A percentile compares a stretch with the other conserved stretches of the same genome.
Conservation (phyloP, 129 eudicot species). For the Erigeron canadensis region DNA sequence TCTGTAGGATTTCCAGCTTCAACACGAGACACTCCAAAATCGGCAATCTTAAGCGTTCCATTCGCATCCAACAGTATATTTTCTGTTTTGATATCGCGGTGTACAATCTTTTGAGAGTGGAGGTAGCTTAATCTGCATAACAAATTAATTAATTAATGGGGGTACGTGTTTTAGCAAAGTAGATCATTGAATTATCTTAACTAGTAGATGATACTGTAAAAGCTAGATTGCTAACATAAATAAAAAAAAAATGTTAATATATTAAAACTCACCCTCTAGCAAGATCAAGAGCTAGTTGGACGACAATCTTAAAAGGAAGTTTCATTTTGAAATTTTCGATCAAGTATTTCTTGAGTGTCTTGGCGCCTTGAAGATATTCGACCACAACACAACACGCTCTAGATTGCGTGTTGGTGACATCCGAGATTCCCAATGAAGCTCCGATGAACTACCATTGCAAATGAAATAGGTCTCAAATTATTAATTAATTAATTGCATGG, state of each 20-base stretch:
- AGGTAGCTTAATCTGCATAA: slow-evolving; percentile 58
- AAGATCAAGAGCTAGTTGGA: slow-evolving; percentile 74
- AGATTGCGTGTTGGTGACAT: neutral
- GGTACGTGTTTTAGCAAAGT: too few species aligned
- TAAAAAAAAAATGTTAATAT: neutral
- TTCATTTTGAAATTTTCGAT: slow-evolving; percentile 43
- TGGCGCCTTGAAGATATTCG: slow-evolving; percentile 57
- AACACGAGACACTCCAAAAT: slow-evolving; percentile 77
- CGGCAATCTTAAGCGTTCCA: slow-evolving; percentile 65
- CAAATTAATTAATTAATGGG: too few species aligned
- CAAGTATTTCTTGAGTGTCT: slow-evolving; percentile 57
- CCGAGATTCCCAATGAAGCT: slow-evolving; percentile 8
- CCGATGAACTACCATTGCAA: neutral
- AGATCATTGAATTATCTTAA: too few species aligned
- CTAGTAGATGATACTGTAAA: too few species aligned
- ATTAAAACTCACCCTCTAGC: slow-evolving; percentile 66
- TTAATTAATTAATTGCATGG: too few species aligned
- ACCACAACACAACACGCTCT: slow-evolving; percentile 62
- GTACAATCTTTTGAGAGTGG: slow-evolving; percentile 62
- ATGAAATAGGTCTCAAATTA: too few species aligned
- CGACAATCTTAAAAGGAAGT: slow-evolving; percentile 57
- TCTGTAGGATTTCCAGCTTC: slow-evolving; percentile 70
- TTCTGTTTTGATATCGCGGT: slow-evolving; percentile 75
- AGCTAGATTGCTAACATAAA: too few species aligned
- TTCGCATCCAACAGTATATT: slow-evolving; percentile 59